Evolutionary conservation across 2,329 filamentous ascomycete genomes (phyloP).

Genomic region (Penicillium sp.): DNA sequence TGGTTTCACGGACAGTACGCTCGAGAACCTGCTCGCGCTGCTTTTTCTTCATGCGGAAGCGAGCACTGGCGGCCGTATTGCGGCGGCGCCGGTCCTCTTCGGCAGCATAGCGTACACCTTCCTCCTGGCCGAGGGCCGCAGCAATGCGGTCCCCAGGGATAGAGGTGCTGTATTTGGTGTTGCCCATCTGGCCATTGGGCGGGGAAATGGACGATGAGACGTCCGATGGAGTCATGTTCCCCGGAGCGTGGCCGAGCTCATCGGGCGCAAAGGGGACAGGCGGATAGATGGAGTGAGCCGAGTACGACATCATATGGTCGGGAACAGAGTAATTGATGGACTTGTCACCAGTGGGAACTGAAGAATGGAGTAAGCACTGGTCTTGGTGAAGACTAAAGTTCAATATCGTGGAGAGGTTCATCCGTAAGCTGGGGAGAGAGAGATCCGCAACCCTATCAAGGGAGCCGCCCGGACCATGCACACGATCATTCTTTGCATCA

Average conservation of each 20-base stretch:
- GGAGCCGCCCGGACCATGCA: conserved; percentile 12
- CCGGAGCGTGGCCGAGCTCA: conserved; percentile 36
- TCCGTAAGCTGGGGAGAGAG: neutral
- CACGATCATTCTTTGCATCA: conserved; percentile 16
- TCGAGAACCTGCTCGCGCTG: conserved; percentile 86
- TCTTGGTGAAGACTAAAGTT: neutral
- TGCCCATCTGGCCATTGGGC: conserved; percentile 41
- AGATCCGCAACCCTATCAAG: conserved; percentile 12
- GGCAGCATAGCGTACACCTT: conserved; percentile 69
- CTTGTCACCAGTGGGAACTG: conserved; percentile 33
- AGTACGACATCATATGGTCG: conserved; percentile 41
- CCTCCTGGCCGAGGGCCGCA: conserved; percentile 62
- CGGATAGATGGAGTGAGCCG: conserved; percentile 39
- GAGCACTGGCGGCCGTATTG: conserved; percentile 84
- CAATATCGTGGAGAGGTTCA: conserved; percentile 3
- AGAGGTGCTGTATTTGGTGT: conserved; percentile 42
- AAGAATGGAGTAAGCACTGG: conserved; percentile 26
- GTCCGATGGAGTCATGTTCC: conserved; percentile 42
- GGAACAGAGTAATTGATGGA: conserved; percentile 39
- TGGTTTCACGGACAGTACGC: conserved; percentile 77
- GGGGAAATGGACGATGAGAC: conserved; percentile 45
- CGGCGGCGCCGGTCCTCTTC: conserved; percentile 89
- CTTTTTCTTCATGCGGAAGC: conserved; percentile 95
- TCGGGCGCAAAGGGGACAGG: conserved; percentile 40
- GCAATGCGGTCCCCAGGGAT: conserved; percentile 42